phyloP scores from a whole-genome alignment of 768 basidiomycete species.

The Podaxis sp. region DNA sequence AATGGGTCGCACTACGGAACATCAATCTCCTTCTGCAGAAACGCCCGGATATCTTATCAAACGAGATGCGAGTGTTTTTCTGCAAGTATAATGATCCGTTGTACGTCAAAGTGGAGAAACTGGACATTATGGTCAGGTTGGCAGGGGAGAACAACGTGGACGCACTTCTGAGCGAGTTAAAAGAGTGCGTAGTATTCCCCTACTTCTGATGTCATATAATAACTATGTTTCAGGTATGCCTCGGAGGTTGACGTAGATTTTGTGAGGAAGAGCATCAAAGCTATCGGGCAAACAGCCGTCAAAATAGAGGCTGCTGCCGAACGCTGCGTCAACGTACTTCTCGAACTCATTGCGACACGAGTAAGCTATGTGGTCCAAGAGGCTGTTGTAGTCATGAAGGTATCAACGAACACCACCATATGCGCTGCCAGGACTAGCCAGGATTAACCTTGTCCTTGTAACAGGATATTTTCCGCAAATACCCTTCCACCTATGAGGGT shows the following conservation, averaged over 20 bases:
- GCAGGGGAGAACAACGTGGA: conserved; percentile 91
- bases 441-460: neutral
- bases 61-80: conserved; percentile 99
- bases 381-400: conserved; percentile 99
- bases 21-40: conserved; percentile 97
- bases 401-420: conserved; percentile 27
- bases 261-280: conserved; percentile 89
- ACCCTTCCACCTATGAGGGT: conserved; percentile 94
- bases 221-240: conserved; percentile 60
- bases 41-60: conserved; percentile 81
- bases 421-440: neutral
- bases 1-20: conserved; percentile 97
- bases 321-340: conserved; percentile 88
- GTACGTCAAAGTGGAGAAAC: conserved; percentile 98
- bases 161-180: conserved; percentile 90
- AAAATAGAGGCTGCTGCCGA: conserved; percentile 93
- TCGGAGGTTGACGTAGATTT: conserved; percentile 99
- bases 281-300: conserved; percentile 95
- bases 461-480: conserved; percentile 97
- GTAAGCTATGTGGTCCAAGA: conserved; percentile 99
- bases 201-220: neutral
- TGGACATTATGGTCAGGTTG: conserved; percentile 97
- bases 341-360: conserved; percentile 89
- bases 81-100: conserved; percentile 99
- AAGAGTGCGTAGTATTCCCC: conserved; percentile 63